Evolutionary conservation across 345 rosid genomes (phyloP).

Genomic region (Salix koriyanagi): DNA sequence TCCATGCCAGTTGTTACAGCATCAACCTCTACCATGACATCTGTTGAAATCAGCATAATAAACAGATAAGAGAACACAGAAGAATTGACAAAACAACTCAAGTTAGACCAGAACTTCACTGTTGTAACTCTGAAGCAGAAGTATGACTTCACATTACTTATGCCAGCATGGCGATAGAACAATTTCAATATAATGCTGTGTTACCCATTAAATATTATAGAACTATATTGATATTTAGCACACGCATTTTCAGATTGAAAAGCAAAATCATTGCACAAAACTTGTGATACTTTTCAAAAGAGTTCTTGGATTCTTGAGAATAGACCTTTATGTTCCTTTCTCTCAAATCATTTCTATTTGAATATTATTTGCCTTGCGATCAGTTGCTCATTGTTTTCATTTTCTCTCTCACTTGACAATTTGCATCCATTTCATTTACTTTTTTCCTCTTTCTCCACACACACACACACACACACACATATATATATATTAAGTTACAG

Average conservation of each 20-base stretch:
- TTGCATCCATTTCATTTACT: no score
- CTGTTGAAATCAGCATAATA: slow-evolving; percentile 26
- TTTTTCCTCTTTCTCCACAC: no score
- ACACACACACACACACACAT: no score
- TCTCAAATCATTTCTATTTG: no score
- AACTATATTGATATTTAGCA: not conserved
- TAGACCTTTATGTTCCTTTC: no score
- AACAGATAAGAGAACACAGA: slow-evolving; percentile 1
- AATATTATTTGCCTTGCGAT: no score
- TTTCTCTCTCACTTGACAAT: no score
- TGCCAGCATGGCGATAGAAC: not conserved
- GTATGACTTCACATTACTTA: not conserved
- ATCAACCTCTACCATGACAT: slow-evolving; percentile 32
- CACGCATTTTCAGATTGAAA: not conserved
- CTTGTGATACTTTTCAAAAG: not conserved
- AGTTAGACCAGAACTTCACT: not conserved
- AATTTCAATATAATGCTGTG: not conserved
- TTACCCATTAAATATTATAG: not conserved
- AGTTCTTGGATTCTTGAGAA: no score
- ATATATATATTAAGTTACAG: no score
- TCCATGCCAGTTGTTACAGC: slow-evolving; percentile 53
- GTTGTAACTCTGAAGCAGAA: not conserved
- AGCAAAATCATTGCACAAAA: not conserved
- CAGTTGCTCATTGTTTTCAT: no score
- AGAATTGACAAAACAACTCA: not conserved